phyloP scores from a whole-genome alignment of 1,139 yeast genomes.

The Saccharomycopsis phalli region DNA sequence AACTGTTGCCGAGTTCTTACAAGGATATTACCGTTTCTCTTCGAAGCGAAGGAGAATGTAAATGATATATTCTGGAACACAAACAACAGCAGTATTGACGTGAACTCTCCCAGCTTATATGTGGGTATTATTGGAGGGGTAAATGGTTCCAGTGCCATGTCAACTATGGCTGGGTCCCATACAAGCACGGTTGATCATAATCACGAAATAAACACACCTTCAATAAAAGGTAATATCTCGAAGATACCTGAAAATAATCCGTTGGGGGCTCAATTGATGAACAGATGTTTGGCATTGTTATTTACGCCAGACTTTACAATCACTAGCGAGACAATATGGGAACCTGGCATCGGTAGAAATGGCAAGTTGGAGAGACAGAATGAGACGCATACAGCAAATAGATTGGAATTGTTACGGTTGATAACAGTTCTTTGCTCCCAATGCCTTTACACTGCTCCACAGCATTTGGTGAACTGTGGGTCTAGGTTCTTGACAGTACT shows the following conservation, averaged over 20 bases:
- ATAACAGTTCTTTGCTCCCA: constrained; percentile 56
- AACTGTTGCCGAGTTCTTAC: constrained; percentile 63
- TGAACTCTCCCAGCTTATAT: too few species aligned
- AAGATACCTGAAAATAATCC: constrained; percentile 25
- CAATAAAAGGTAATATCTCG: too few species aligned
- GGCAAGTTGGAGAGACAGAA: constrained; percentile 38
- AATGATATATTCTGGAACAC: constrained; percentile 38
- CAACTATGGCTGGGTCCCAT: too few species aligned
- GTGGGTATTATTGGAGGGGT: too few species aligned
- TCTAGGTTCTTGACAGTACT: constrained; percentile 51
- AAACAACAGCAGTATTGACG: too few species aligned
- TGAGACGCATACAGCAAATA: constrained; percentile 49
- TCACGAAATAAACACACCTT: too few species aligned
- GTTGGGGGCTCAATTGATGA: constrained; percentile 43
- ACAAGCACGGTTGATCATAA: too few species aligned
- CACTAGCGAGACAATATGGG: constrained; percentile 46
- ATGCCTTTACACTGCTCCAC: constrained; percentile 44
- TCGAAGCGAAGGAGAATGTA: constrained; percentile 38
- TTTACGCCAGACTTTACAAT: constrained; percentile 55
- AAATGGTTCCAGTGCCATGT: neutral
- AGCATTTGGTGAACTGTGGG: constrained; percentile 41
- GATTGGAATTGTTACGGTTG: constrained; percentile 59
- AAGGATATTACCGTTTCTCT: constrained; percentile 57
- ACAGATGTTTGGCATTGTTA: constrained; percentile 41
- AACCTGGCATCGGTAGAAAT: constrained; percentile 59